phyloP scores from a whole-genome alignment of 805 yeast species.

The Lipomyces lipofer region DNA sequence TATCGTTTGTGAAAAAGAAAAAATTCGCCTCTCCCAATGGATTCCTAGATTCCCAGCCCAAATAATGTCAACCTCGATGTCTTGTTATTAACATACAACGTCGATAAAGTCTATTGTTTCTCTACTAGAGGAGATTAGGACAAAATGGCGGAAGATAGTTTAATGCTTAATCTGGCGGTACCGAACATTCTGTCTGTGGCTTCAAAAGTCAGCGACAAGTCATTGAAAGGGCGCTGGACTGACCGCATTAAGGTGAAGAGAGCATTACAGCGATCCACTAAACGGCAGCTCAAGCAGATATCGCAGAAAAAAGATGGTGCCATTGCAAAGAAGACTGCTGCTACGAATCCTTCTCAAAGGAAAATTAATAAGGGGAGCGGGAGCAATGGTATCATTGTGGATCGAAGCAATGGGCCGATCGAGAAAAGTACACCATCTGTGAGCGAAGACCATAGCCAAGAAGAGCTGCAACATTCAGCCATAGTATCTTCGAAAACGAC shows the following conservation, averaged over 20 bases:
- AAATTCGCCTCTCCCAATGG: no score
- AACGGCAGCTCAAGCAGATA: background rate
- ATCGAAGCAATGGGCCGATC: background rate
- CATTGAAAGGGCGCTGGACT: slow-evolving; percentile 76
- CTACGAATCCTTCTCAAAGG: background rate
- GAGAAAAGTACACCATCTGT: background rate
- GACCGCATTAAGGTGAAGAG: slow-evolving; percentile 66
- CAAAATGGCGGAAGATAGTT: slow-evolving; percentile 59
- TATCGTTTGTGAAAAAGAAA: no score
- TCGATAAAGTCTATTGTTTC: no score
- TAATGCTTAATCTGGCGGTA: slow-evolving; percentile 71
- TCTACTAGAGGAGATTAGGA: background rate
- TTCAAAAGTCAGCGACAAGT: slow-evolving; percentile 33
- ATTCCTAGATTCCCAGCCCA: no score
- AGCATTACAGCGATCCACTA: slow-evolving; percentile 31
- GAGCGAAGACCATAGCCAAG: background rate
- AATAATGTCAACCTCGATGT: no score
- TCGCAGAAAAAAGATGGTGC: background rate
- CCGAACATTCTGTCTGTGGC: slow-evolving; percentile 38
- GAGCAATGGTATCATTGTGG: slow-evolving; percentile 16
- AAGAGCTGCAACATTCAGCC: background rate
- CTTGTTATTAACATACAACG: no score
- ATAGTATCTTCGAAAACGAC: no score
- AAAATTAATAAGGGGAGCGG: slow-evolving; percentile 16
- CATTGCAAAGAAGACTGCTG: background rate